Evolutionary conservation across 192 early-diverging fungal genomes (phyloP).

Genomic region (Gamsiella multidivaricata): DNA sequence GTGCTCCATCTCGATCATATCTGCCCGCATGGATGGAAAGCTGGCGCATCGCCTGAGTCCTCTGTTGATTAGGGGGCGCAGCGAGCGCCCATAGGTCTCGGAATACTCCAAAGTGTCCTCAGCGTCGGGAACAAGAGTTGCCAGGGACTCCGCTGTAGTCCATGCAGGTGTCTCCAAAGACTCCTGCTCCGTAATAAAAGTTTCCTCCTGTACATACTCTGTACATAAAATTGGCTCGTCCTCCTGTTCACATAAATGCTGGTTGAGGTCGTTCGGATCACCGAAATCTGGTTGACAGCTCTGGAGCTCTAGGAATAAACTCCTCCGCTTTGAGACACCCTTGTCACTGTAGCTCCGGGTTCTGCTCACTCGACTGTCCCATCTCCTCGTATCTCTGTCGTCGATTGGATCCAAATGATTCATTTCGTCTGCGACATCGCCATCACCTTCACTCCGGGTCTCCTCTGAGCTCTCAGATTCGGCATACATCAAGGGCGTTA

Average conservation of each 20-base stretch:
- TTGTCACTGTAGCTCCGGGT: not conserved
- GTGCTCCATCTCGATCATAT: conserved; percentile 9
- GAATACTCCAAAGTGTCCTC: not conserved
- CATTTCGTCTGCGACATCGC: not conserved
- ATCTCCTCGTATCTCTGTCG: not conserved
- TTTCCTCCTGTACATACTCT: not conserved
- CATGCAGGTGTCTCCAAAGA: not conserved
- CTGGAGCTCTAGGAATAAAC: conserved; percentile 41
- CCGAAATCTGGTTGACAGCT: not conserved
- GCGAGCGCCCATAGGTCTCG: not conserved
- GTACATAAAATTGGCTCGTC: not conserved
- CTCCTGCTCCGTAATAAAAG: not conserved
- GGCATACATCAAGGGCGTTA: not conserved
- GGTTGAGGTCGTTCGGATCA: not conserved
- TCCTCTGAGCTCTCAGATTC: conserved; percentile 6
- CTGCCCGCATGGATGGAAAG: conserved; percentile 12
- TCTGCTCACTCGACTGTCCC: not conserved
- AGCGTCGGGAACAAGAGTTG: not conserved
- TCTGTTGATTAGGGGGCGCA: not conserved
- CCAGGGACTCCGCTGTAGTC: not conserved
- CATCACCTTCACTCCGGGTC: not conserved
- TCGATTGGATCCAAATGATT: not conserved
- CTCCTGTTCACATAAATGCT: not conserved
- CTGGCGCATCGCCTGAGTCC: conserved; percentile 7
- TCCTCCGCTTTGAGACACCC: conserved; percentile 10